These are phyloP conservation scores for Rosa multiflora DNA, from an alignment of 306 rosid genomes.

Conservation along the genomic window DNA sequence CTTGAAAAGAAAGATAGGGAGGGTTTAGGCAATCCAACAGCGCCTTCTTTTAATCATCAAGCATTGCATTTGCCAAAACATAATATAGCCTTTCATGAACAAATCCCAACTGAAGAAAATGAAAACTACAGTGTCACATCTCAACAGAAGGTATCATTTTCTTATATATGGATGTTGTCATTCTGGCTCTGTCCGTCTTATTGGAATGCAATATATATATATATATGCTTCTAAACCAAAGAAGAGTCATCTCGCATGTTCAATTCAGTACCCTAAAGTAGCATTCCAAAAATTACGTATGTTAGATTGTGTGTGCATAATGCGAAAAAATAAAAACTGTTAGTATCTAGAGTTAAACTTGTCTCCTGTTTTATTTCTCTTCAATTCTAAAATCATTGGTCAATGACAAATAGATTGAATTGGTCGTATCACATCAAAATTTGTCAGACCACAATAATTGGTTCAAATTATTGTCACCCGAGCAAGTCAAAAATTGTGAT, in stretches of 20 bases:
- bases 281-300: background rate
- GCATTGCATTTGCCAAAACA: background rate
- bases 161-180: background rate
- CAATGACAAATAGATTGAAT: too few relatives aligned
- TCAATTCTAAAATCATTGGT: too few relatives aligned
- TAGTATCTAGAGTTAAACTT: too few relatives aligned
- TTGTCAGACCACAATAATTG: too few relatives aligned
- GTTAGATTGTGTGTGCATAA: too few relatives aligned
- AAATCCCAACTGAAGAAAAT: slow-evolving; percentile 2
- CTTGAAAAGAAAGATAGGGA: slow-evolving; percentile 5
- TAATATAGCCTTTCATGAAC: slow-evolving; percentile 3
- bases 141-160: slow-evolving; percentile 1
- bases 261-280: background rate
- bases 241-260: background rate
- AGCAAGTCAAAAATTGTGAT: too few relatives aligned
- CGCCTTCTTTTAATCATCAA: background rate
- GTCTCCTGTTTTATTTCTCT: too few relatives aligned
- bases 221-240: background rate
- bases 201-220: background rate
- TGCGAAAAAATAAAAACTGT: too few relatives aligned
- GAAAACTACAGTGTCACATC: background rate
- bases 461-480: too few relatives aligned
- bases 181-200: background rate
- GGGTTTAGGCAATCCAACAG: background rate
- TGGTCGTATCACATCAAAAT: too few relatives aligned